Conservation (phyloP, 345 rosid genomes). For the Gossypium thurberi region DNA sequence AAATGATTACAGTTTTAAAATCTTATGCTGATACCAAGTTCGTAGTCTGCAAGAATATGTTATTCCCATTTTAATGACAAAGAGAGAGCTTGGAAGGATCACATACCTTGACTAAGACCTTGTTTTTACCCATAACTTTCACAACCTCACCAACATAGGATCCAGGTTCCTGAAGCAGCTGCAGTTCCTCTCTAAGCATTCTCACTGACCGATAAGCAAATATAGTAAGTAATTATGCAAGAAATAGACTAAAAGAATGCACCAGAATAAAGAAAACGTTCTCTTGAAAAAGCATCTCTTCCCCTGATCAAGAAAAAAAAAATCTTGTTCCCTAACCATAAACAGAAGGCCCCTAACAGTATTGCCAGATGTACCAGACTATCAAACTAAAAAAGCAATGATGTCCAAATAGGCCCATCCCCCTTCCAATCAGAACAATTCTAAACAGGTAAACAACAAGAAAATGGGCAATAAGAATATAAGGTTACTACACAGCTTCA, state of each 20-base stretch:
- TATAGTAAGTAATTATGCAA: background rate
- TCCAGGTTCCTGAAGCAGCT: conserved; percentile 98
- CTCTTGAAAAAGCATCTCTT: background rate
- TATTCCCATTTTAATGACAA: background rate
- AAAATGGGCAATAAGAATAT: background rate
- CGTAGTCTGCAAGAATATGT: background rate
- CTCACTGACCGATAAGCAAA: conserved; percentile 42
- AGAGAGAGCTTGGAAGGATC: background rate
- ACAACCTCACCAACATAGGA: conserved; percentile 99
- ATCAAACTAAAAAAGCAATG: background rate
- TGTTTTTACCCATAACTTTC: conserved; percentile 98
- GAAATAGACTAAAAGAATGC: background rate
- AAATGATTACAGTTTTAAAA: background rate
- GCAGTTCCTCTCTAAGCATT: conserved; percentile 93
- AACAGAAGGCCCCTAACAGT: background rate
- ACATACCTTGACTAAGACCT: conserved; percentile 85
- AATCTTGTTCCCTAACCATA: background rate
- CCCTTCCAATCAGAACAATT: background rate
- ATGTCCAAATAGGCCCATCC: background rate
- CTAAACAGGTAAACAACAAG: background rate
- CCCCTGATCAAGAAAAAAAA: background rate
- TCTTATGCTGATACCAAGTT: background rate
- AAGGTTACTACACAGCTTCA: background rate
- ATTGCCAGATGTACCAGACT: background rate
- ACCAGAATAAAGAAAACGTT: background rate